These are phyloP conservation scores for Fusarium graminum DNA, from an alignment of 2,329 filamentous ascomycete genomes.

Conservation along the genomic window DNA sequence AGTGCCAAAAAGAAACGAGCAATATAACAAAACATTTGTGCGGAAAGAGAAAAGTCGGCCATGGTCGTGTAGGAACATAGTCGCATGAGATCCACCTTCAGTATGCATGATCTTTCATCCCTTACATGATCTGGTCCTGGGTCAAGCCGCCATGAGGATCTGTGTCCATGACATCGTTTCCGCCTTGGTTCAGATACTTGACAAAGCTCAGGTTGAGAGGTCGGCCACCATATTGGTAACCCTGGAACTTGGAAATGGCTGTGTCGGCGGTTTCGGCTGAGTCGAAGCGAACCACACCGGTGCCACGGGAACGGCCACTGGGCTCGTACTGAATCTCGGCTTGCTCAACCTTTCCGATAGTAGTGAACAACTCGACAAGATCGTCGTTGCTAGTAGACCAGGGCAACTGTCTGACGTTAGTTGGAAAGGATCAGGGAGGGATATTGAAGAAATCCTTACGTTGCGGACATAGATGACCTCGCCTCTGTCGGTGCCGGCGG, in stretches of 20 bases:
- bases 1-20: slow-evolving; percentile 38
- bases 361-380: slow-evolving; percentile 94
- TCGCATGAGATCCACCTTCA: slow-evolving; percentile 17
- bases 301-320: slow-evolving; percentile 93
- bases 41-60: slow-evolving; percentile 14
- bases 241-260: slow-evolving; percentile 95
- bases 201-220: slow-evolving; percentile 94
- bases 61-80: slow-evolving; percentile 22
- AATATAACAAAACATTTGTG: slow-evolving; percentile 42
- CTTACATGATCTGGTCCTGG: slow-evolving; percentile 98
- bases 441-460: slow-evolving; percentile 68
- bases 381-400: slow-evolving; percentile 99
- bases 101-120: slow-evolving; percentile 24
- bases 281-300: slow-evolving; percentile 96
- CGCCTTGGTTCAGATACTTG: slow-evolving; percentile 83
- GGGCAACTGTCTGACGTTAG: slow-evolving; percentile 74
- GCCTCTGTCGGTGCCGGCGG: slow-evolving; percentile 84
- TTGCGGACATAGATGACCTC: slow-evolving; percentile 96
- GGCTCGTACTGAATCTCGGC: slow-evolving; percentile 99
- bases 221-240: slow-evolving; percentile 96
- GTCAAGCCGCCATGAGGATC: slow-evolving; percentile 81
- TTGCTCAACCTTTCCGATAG: slow-evolving; percentile 96
- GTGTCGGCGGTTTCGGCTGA: slow-evolving; percentile 86
- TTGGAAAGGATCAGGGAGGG: background rate
- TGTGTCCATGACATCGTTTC: slow-evolving; percentile 83